Evolutionary conservation across 2,329 filamentous ascomycete species (phyloP).

Genomic region (Apiospora hydei): DNA sequence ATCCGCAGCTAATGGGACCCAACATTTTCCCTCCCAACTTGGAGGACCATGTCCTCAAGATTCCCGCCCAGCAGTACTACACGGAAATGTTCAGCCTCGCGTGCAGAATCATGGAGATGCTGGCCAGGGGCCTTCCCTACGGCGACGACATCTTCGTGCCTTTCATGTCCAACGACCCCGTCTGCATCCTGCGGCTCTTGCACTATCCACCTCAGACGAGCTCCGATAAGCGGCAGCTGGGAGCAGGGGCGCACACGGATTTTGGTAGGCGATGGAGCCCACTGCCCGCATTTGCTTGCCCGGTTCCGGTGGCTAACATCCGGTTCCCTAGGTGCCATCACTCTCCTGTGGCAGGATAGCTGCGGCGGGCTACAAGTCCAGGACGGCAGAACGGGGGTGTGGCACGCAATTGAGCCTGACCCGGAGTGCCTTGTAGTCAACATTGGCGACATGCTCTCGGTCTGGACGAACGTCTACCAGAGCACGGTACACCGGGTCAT

Average conservation of each 20-base stretch:
- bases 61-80: slow-evolving; percentile 35
- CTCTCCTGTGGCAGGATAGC: slow-evolving; percentile 35
- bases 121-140: slow-evolving; percentile 35
- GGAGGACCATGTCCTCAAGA: slow-evolving; percentile 30
- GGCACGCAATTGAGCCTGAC: slow-evolving; percentile 32
- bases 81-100: slow-evolving; percentile 31
- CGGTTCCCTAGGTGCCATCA: slow-evolving; percentile 34
- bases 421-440: slow-evolving; percentile 36
- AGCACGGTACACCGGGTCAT: slow-evolving; percentile 36
- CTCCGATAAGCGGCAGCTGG: slow-evolving; percentile 32
- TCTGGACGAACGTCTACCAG: slow-evolving; percentile 35
- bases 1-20: slow-evolving; percentile 35
- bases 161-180: slow-evolving; percentile 35
- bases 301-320: neutral
- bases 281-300: neutral
- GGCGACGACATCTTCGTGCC: slow-evolving; percentile 34
- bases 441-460: slow-evolving; percentile 36
- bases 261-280: slow-evolving; percentile 30
- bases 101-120: slow-evolving; percentile 33
- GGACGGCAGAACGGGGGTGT: slow-evolving; percentile 28
- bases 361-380: slow-evolving; percentile 34
- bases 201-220: slow-evolving; percentile 35
- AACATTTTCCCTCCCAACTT: slow-evolving; percentile 34
- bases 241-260: slow-evolving; percentile 37
- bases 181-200: slow-evolving; percentile 33